Base-by-base conservation (phyloP, 768 basidiomycete genomes). In the Galerina sulciceps region DNA sequence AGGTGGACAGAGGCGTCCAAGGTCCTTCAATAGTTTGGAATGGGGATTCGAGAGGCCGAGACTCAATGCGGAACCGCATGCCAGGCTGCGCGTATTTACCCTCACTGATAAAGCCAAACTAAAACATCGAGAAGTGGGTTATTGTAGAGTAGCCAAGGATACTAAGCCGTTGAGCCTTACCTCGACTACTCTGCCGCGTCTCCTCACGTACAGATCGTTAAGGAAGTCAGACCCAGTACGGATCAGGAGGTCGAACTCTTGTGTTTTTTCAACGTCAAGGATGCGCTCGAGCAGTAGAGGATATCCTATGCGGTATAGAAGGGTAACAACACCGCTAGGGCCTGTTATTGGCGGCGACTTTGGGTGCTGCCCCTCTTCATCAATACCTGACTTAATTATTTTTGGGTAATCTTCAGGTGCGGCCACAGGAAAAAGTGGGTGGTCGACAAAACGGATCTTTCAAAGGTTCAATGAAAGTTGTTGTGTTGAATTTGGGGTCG, bases 341-440 rank as follows among this genome's bases (percentile, higher is more conserved):
- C 62, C 67, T 8, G 69, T 64, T 4, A 66, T 55, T 18, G 50
- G 34, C 5, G 69, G 69, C 18, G 60, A 67, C 43, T 66, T 67
- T 10, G 61, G 61, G 17, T 70, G 66, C 20, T 67, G 69, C 1
- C 65, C 63, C 54, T 69, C 68, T 23, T 67, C 68, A 42, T 71
- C 63, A 36, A 69, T 68, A 14, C 70, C 67, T 9, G 64, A 60
- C 50, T 69, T 69, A 37, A 71, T 67, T 14, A 71, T 64, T 52
- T 71, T 71, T 2, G 69, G 68, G 43, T 63, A 65, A 46, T 67
- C 68, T 14, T 60, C 59, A 14, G 61, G 66, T 1, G 65, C 36
- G 18, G 62, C 64, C 9, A 62, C 58, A 23, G 69, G 68, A 45
- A 71, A 65, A 15, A 67, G 55, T 1, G 57, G 50, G 10, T 63